A percentile compares a stretch with the other conserved stretches of the same genome.
Conservation (phyloP, 306 rosid species). For the Corylus avellana region DNA sequence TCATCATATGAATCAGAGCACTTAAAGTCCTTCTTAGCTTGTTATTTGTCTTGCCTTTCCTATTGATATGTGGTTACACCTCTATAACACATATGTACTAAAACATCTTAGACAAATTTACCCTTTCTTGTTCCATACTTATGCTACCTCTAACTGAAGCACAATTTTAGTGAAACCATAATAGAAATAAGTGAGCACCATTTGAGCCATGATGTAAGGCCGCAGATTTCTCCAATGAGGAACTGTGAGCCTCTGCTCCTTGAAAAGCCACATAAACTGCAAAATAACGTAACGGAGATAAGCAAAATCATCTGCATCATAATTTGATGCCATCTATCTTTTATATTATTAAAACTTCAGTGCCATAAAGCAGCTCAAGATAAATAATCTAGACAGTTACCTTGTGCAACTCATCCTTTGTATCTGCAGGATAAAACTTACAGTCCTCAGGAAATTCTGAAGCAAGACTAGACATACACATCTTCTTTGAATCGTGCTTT, state of each 20-base stretch:
- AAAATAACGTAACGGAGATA: conserved; percentile 13
- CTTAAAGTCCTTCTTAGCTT: not conserved
- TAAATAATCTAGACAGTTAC: conserved; percentile 38
- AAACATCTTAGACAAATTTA: conserved; percentile 2
- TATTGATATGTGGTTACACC: not conserved
- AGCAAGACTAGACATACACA: conserved; percentile 63
- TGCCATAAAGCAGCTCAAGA: not conserved
- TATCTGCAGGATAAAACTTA: conserved; percentile 84
- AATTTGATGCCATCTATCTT: conserved; percentile 2
- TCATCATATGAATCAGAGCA: not conserved
- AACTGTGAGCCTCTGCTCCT: conserved; percentile 80
- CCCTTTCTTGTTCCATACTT: not conserved
- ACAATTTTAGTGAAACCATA: not conserved
- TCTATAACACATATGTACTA: not conserved
- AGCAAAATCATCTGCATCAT: not conserved
- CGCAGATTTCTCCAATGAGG: conserved; percentile 93
- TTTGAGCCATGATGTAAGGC: conserved; percentile 71
- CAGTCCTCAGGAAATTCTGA: conserved; percentile 91
- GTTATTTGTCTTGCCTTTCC: not conserved
- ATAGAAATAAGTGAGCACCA: conserved; percentile 54
- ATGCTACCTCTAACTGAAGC: not conserved
- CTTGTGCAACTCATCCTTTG: conserved; percentile 90
- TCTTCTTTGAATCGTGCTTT: conserved; percentile 71
- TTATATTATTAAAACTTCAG: conserved; percentile 11
- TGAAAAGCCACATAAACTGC: conserved; percentile 93